Evolutionary conservation across 2,329 filamentous ascomycete genomes (phyloP).

Genomic region (Phialophora expanda): DNA sequence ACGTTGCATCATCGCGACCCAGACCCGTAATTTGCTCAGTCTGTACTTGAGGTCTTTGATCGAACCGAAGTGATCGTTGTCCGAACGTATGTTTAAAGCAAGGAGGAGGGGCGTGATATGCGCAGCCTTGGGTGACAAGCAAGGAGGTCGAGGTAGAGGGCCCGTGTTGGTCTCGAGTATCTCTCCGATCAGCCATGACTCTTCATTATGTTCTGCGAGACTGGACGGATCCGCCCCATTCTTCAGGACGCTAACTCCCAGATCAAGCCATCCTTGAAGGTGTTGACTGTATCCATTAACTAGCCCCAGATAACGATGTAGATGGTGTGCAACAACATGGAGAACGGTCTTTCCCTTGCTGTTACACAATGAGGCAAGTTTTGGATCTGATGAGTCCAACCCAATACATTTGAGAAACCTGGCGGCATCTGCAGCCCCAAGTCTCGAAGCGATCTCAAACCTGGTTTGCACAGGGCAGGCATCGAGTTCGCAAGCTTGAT

Average conservation of each 20-base stretch:
- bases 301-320: background rate
- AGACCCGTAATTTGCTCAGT: background rate
- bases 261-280: background rate
- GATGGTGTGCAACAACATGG: constrained; percentile 1
- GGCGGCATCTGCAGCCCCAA: background rate
- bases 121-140: no score
- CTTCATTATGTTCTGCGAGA: background rate
- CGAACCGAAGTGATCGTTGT: no score
- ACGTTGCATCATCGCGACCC: constrained; percentile 4
- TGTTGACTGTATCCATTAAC: background rate
- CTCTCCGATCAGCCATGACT: background rate
- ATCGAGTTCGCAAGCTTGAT: constrained; percentile 1
- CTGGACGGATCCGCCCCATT: constrained; percentile 6
- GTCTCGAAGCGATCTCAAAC: constrained; percentile 9
- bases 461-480: background rate
- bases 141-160: background rate
- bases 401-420: constrained; percentile 5
- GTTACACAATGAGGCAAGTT: background rate
- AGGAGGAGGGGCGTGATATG: background rate
- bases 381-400: background rate
- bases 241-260: constrained; percentile 6
- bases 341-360: constrained; percentile 1
- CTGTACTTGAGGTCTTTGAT: no score
- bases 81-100: background rate
- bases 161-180: background rate